Base-by-base conservation (phyloP, 2,329 filamentous ascomycete genomes). In the Fusarium longipes region DNA sequence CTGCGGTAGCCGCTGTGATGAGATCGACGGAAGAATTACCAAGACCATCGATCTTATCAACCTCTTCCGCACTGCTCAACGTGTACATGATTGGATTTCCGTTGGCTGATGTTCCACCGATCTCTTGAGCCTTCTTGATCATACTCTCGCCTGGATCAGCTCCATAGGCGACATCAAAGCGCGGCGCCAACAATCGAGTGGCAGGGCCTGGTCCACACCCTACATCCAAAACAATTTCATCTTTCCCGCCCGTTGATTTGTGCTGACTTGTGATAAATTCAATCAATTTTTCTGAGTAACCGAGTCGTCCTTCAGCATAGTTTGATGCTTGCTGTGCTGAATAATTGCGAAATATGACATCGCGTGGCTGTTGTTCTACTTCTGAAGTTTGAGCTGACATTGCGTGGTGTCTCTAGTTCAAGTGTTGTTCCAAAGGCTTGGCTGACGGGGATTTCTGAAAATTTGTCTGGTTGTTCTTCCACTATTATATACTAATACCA, bases 171-270 rank as follows among this genome's bases (percentile, higher is more conserved):
- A 33, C 0, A 10, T 64, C 45, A 22, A 64, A 64, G 3, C 64
- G 35, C 2, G 27, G 40, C 1, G 59, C 52, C 2, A 64, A 18
- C 7, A 51, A 33, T n/a, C 36, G 29, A 7, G 59, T 64, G 0
- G 59, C 61, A 0, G 39, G 50, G 0, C 59, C 59, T 1, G 61
- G 61, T 5, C 61, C 59, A 6, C 52, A 64, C 0, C 59, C 61
- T 1, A 64, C 45, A 6, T 64, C 61, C 6, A 64, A 2, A 0
- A 64, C 11, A 4, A 10, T 27, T 0, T 12, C 17, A 22, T 40
- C 27, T 0, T 18, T 15, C 0, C 59, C 61, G 6, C 47, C 14
- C 1, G 22, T 59, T 1, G 30, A 64, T 8, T 3, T 15, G 4
- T 64, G 61, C 12, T 30, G 27, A 6, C 53, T 12, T 4, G 59